phyloP scores from a whole-genome alignment of 768 basidiomycete genomes.

The Neoboletus magnificus region DNA sequence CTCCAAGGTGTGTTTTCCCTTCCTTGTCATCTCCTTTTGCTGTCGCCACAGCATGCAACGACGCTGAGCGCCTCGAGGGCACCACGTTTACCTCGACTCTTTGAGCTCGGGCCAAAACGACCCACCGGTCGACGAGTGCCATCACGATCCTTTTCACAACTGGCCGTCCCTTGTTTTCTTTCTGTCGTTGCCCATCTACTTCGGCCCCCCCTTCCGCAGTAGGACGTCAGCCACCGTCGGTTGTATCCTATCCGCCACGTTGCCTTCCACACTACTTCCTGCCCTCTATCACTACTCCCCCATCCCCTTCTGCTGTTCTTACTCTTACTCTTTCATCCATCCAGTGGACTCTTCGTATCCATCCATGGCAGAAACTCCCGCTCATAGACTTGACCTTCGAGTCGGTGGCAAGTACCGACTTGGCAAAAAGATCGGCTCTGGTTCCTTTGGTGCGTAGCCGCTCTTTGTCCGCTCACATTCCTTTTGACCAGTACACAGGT shows the following conservation, averaged over 20 bases:
- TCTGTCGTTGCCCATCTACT: not conserved
- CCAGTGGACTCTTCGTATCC: slow-evolving; percentile 12
- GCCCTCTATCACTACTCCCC: slow-evolving; percentile 20
- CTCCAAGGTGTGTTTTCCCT: slow-evolving; percentile 24
- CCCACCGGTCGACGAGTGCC: not conserved
- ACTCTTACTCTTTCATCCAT: slow-evolving; percentile 6
- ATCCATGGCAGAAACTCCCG: slow-evolving; percentile 70
- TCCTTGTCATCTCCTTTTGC: not conserved
- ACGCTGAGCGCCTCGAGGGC: slow-evolving; percentile 25
- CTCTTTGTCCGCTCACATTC: not conserved
- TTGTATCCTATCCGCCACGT: slow-evolving; percentile 29
- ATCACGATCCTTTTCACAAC: slow-evolving; percentile 2
- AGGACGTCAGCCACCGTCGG: slow-evolving; percentile 37
- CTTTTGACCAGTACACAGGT: slow-evolving; percentile 45
- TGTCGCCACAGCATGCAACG: slow-evolving; percentile 12
- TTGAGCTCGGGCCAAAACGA: slow-evolving; percentile 4
- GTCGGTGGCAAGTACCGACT: slow-evolving; percentile 96
- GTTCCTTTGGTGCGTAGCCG: slow-evolving; percentile 81
- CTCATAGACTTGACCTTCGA: slow-evolving; percentile 76
- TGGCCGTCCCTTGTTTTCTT: not conserved
- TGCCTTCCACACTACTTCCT: slow-evolving; percentile 31
- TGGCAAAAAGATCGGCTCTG: slow-evolving; percentile 99
- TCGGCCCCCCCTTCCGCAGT: slow-evolving; percentile 6
- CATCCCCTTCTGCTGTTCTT: slow-evolving; percentile 13
- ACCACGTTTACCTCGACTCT: slow-evolving; percentile 25